These are phyloP conservation scores for Alopecurus myosuroides DNA, from an alignment of 176 grass and related monocot genomes.

Conservation along the genomic window DNA sequence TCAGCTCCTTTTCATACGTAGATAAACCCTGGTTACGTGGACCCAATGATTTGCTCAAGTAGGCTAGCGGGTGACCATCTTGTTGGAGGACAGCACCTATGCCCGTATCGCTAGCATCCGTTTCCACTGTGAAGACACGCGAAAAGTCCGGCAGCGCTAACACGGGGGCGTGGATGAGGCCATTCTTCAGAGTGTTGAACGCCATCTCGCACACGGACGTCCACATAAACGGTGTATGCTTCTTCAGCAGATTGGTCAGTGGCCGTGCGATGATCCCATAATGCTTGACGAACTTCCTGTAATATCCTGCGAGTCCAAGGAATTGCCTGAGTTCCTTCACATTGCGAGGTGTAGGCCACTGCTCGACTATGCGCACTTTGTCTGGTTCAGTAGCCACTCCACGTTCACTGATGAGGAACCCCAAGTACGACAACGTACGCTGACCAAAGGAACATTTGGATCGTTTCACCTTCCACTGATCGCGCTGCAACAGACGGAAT, in stretches of 20 bases:
- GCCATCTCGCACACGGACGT: not conserved
- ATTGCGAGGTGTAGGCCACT: not conserved
- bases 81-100: not conserved
- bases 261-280: not conserved
- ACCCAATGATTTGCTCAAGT: too few relatives aligned
- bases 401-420: rapidly evolving
- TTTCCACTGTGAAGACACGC: not conserved
- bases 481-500: rapidly evolving
- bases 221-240: not conserved
- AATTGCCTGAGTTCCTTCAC: not conserved
- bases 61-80: not conserved
- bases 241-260: not conserved
- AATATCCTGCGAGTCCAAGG: not conserved
- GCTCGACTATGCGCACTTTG: rapidly evolving
- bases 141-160: not conserved
- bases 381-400: not conserved
- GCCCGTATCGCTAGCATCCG: not conserved
- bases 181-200: not conserved
- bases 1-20: too few relatives aligned
- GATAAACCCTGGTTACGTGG: too few relatives aligned
- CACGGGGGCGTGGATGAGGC: too few relatives aligned
- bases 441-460: not conserved
- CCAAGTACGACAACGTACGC: not conserved
- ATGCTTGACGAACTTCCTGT: not conserved
- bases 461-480: not conserved